Conservation (phyloP, 768 basidiomycete species). For the Tricholoma sp. region DNA sequence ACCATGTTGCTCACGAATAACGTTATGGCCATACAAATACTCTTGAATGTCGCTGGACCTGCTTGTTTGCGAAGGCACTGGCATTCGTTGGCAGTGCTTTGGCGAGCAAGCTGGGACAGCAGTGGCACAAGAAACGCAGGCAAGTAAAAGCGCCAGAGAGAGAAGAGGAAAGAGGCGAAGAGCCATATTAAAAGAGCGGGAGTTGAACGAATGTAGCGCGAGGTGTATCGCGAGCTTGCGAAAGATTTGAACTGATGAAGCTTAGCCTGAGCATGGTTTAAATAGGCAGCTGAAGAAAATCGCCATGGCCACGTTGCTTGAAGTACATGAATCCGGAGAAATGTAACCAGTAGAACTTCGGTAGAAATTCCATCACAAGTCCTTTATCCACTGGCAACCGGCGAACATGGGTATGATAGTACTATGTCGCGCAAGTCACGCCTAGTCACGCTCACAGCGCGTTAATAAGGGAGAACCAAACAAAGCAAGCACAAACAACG, state of each 20-base stretch:
- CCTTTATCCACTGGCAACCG: too few species aligned
- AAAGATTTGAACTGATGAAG: not conserved
- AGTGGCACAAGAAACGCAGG: constrained; percentile 30
- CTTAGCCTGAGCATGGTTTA: not conserved
- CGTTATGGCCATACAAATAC: constrained; percentile 62
- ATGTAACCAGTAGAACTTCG: too few species aligned
- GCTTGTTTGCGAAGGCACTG: constrained; percentile 34
- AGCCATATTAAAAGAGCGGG: constrained; percentile 28
- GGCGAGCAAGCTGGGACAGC: constrained; percentile 44
- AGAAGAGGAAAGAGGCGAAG: constrained; percentile 29
- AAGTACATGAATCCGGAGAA: too few species aligned
- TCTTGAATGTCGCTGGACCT: constrained; percentile 41
- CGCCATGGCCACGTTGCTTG: constrained; percentile 18
- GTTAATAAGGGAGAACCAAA: not conserved
- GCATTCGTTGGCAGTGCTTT: constrained; percentile 25
- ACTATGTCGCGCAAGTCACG: too few species aligned
- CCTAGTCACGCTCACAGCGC: not conserved
- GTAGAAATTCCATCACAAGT: too few species aligned
- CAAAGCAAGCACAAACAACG: constrained; percentile 11
- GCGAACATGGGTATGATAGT: too few species aligned
- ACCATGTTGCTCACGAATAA: constrained; percentile 55
- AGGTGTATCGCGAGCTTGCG: not conserved
- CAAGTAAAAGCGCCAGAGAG: constrained; percentile 27
- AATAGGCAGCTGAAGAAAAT: not conserved
- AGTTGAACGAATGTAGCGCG: constrained; percentile 15